Base-by-base conservation (phyloP, 192 early-diverging fungal species). In the Coemansia sp. region DNA sequence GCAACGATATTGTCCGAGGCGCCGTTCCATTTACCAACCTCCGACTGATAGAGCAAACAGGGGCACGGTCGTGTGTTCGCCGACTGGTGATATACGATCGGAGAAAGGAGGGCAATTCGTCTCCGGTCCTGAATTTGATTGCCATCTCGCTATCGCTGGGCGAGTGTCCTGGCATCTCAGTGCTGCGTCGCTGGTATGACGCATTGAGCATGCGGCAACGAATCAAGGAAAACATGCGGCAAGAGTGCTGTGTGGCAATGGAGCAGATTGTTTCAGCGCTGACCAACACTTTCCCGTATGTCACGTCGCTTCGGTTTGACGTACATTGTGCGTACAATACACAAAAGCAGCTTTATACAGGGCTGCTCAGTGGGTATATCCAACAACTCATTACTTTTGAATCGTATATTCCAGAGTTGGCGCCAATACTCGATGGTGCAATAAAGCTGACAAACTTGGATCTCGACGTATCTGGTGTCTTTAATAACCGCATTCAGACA, bases 31-130 rank as follows among this genome's bases (percentile, higher is more conserved):
- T 57, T 37, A 57, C 55, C 35, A 57, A 57, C 1, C 55, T 57
- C 5, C 35, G 55, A n/a, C 19, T 57, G 55, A 57, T 57, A 17
- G 31, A 57, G 55, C 55, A 57, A 17, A 37, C 29, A n/a, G 55
- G 55, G 29, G 22, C 29, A 21, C 55, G 38, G 55, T 37, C 55
- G 12, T 17, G 10, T 17, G 55, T 57, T 6, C 31, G 55, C 8
- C 29, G 11, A 31, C 55, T 57, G 35, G 26, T 57, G 8, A 57
- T 57, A 16, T 57, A 37, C 21, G 55, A 57, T 31, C 55, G 35
- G 8, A 22, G 55, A 9, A 37, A 31, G 9, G 19, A 29, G n/a
- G 8, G 29, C 29, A 29, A 29, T n/a, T 57, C 55, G 35, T 31
- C 55, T 29, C 29, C 55, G 10, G 35, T 57, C 6, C 26, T 57